phyloP scores from a whole-genome alignment of 345 rosid genomes.

The Eucalyptus tenuipes region DNA sequence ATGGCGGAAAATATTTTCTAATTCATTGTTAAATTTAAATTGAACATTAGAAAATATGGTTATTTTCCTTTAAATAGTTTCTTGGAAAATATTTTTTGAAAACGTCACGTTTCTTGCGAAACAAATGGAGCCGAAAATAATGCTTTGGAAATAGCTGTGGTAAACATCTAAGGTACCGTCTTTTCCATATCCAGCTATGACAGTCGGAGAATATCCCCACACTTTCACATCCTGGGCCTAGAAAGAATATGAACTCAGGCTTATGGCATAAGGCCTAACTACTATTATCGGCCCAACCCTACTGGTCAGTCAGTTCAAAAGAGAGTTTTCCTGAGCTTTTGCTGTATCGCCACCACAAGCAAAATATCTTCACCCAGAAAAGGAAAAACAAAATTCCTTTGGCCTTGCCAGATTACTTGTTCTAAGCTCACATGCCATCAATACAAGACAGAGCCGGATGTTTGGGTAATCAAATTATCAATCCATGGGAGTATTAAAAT shows the following conservation, averaged over 20 bases:
- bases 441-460: neutral
- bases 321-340: neutral
- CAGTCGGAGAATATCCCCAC: neutral
- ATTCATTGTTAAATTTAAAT: too few species aligned
- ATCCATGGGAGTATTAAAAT: neutral
- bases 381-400: neutral
- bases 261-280: neutral
- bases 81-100: too few species aligned
- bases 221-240: neutral
- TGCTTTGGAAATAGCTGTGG: neutral
- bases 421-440: neutral
- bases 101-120: fast-evolving
- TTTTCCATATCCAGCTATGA: neutral
- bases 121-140: fast-evolving
- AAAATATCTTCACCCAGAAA: neutral
- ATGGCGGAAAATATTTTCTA: too few species aligned
- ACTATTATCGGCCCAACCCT: neutral
- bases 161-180: neutral
- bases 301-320: neutral
- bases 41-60: fast-evolving
- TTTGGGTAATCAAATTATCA: neutral
- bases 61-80: too few species aligned
- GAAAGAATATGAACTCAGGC: neutral
- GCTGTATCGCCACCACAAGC: neutral
- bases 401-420: neutral